phyloP scores from a whole-genome alignment of 1,284 basidiomycete species.

The Marasmius tenuissimus region DNA sequence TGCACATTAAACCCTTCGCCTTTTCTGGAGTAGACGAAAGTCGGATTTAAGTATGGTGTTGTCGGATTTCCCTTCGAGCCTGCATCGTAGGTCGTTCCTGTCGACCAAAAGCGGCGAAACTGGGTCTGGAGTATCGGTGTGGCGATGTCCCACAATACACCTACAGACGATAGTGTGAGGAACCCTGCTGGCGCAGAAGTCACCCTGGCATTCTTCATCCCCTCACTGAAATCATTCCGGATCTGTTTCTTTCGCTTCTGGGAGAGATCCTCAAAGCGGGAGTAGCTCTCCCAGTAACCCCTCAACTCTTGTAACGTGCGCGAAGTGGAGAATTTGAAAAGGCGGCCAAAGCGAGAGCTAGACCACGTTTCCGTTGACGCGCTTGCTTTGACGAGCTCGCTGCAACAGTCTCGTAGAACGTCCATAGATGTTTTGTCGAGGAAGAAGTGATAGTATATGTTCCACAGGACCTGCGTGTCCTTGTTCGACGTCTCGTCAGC shows the following conservation, averaged over 20 bases:
- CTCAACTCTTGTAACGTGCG: constrained; percentile 37
- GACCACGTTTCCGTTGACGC: constrained; percentile 37
- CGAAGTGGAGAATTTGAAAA: constrained; percentile 31
- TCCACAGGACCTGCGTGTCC: constrained; percentile 37
- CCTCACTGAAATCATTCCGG: constrained; percentile 16
- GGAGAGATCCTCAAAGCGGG: constrained; percentile 9
- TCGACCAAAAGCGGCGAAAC: constrained; percentile 41
- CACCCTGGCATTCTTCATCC: background rate
- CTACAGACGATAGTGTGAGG: constrained; percentile 26
- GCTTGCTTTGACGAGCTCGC: constrained; percentile 39
- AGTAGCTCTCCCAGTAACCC: constrained; percentile 36
- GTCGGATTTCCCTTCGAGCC: constrained; percentile 19
- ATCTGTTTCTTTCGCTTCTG: constrained; percentile 4
- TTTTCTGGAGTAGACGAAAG: constrained; percentile 42
- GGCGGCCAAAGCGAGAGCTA: constrained; percentile 30
- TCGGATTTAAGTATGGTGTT: constrained; percentile 43
- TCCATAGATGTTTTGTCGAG: constrained; percentile 41
- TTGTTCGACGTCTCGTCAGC: background rate
- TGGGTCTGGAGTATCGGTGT: constrained; percentile 15
- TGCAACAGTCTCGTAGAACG: constrained; percentile 43
- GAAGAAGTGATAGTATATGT: constrained; percentile 57
- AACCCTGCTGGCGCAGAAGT: background rate
- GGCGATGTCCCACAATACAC: constrained; percentile 28
- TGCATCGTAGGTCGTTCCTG: constrained; percentile 36
- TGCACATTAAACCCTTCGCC: constrained; percentile 46